Conservation (phyloP, 2,329 filamentous ascomycete genomes). For the Trichoderma sp. region DNA sequence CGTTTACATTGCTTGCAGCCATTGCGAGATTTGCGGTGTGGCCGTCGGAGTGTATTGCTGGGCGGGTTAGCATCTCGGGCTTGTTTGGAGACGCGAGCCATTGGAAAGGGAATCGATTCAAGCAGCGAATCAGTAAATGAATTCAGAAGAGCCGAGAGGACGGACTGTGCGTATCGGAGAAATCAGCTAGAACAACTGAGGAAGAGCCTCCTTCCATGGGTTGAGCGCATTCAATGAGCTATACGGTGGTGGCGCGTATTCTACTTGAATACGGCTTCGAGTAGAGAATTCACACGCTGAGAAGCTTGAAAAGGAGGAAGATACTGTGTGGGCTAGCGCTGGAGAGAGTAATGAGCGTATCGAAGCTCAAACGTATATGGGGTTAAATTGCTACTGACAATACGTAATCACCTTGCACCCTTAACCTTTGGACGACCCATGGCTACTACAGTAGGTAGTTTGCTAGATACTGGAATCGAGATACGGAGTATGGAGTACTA, state of each 20-base stretch:
- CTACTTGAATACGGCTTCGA: not conserved
- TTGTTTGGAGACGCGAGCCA: not conserved
- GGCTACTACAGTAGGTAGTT: not conserved
- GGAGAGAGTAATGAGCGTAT: not conserved
- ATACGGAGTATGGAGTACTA: not conserved
- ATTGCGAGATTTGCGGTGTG: not conserved
- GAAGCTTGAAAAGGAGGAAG: not conserved
- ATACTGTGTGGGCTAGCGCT: not conserved
- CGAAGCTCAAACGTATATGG: not conserved
- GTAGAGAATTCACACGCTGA: not conserved
- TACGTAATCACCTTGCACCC: not conserved
- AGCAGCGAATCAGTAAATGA: not conserved
- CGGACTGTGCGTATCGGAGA: not conserved
- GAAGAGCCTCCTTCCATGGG: not conserved
- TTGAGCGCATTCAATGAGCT: not conserved
- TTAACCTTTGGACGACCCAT: not conserved
- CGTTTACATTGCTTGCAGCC: not conserved
- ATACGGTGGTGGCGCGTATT: not conserved
- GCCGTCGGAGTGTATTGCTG: not conserved
- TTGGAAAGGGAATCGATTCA: not conserved
- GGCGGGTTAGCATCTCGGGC: not conserved
- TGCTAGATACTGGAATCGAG: not conserved
- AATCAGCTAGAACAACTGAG: not conserved
- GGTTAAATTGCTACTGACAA: not conserved
- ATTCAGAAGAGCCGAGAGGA: not conserved